Evolutionary conservation across 2,329 filamentous ascomycete species (phyloP).

Genomic region (Tricladium varicosporioides): DNA sequence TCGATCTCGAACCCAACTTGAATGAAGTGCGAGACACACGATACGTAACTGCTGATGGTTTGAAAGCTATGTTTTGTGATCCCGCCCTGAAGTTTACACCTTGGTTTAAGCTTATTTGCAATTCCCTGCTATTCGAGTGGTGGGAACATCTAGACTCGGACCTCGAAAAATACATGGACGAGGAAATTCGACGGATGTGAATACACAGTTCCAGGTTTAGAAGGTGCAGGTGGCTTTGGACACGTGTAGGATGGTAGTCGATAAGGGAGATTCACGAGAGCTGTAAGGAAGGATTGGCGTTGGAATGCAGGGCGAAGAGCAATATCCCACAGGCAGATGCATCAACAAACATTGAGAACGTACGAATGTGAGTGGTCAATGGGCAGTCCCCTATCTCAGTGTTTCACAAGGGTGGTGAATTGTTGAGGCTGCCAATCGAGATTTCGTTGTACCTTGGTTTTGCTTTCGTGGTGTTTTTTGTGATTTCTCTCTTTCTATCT

Average conservation of each 20-base stretch:
- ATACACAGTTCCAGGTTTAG: conserved; percentile 1
- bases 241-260: not conserved
- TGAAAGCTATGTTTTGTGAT: conserved; percentile 84
- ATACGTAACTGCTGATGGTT: conserved; percentile 78
- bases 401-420: not conserved
- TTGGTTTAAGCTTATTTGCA: conserved; percentile 99
- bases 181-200: conserved; percentile 84
- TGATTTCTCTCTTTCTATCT: not conserved
- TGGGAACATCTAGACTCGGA: conserved; percentile 82
- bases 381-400: conserved; percentile 3
- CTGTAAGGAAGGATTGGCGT: conserved; percentile 5
- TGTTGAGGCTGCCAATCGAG: not conserved
- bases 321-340: conserved; percentile 10
- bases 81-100: conserved; percentile 84
- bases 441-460: not conserved
- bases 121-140: conserved; percentile 97
- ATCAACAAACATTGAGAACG: conserved; percentile 10
- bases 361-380: not conserved
- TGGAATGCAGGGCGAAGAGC: conserved; percentile 2
- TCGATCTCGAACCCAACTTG: conserved; percentile 75
- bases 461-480: not conserved
- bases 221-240: conserved; percentile 2
- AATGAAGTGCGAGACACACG: conserved; percentile 87
- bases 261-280: not conserved
- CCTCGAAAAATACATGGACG: conserved; percentile 81